Evolutionary conservation across 371 early-diverging fungal species (phyloP).

Genomic region (Mortierella sp.): DNA sequence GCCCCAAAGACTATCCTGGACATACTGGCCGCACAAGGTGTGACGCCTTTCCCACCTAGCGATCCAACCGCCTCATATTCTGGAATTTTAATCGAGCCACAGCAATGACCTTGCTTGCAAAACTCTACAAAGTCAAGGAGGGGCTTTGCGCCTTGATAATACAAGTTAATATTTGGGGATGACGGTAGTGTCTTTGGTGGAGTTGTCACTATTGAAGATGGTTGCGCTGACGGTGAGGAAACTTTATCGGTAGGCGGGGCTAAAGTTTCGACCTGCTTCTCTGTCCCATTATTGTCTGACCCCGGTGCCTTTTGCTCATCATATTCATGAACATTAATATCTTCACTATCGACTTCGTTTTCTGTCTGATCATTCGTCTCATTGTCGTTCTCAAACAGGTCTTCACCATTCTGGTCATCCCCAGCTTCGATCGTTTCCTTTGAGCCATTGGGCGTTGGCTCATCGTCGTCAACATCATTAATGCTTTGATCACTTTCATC

Average conservation of each 20-base stretch:
- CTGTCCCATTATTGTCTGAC: neutral
- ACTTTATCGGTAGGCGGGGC: neutral
- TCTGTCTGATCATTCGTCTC: neutral
- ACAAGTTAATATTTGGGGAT: neutral
- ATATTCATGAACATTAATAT: slow-evolving; percentile 44
- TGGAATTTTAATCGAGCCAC: slow-evolving; percentile 28
- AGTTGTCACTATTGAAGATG: neutral
- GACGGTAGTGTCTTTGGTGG: neutral
- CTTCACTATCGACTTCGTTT: slow-evolving; percentile 19
- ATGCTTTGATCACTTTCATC: neutral
- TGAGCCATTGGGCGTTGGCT: neutral
- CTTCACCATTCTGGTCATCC: slow-evolving; percentile 4
- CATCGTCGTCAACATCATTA: slow-evolving; percentile 7
- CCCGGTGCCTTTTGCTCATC: slow-evolving; percentile 17
- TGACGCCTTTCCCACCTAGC: slow-evolving; percentile 18
- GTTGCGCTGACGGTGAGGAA: neutral
- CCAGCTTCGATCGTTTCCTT: neutral
- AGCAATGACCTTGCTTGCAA: slow-evolving; percentile 42
- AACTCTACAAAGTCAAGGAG: slow-evolving; percentile 34
- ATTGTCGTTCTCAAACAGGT: slow-evolving; percentile 18
- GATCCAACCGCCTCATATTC: slow-evolving; percentile 7
- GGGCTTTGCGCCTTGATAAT: slow-evolving; percentile 16
- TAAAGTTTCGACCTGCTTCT: neutral
- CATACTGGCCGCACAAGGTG: slow-evolving; percentile 52
- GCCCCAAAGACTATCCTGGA: slow-evolving; percentile 32